Evolutionary conservation across 2,329 filamentous ascomycete species (phyloP), one percentile per base, ranked within the genome.

Genomic region (Ophiosphaerella korrae): DNA sequence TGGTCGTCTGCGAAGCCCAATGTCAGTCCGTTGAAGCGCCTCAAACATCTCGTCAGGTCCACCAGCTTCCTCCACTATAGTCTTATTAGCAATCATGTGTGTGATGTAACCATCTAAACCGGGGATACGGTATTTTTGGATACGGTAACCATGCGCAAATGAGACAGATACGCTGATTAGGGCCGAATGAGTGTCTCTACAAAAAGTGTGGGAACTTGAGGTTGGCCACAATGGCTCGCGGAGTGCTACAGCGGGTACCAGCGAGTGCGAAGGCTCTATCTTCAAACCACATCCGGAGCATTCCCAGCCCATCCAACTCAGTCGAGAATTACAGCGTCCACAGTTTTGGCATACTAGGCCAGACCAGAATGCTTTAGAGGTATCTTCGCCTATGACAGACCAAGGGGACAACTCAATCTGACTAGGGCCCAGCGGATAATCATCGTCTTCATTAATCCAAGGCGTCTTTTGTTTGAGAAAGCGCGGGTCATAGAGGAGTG

Each of bases 281-380:
- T 62, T 65, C 42, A 80, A 88, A 2, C 64, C 67, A 58, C 86
- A 89, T 1, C 58, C 60, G 0, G 79, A 75, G 52, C 88, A 92
- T 23, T 74, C 70, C 87, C 86, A 90, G 1, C 80, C 78, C 5
- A 71, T 73, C 86, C 87, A 92, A 21, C 78, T 70, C 12, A 80
- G 75, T 1, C 88, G 79, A 2, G 84, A 78, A 36, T 79, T 84
- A 60, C 88, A 89, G 35, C 83, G 80, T 0, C 77, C 74, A 56
- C 89, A 92, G 1, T 73, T 52, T 0, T 84, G 84, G 58, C 89
- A 92, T 2, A 88, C 82, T 40, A 90, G 82, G 0, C 88, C 88
- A 43, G 77, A 76, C 62, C 84, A 87, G 48, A 81, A 84, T 7
- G 76, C 68, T 2, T 75, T 72, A 9, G 82, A 79, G 0, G 81